Evolutionary conservation across 805 yeast species (phyloP).

Genomic region (Tetrapisispora fleetii): DNA sequence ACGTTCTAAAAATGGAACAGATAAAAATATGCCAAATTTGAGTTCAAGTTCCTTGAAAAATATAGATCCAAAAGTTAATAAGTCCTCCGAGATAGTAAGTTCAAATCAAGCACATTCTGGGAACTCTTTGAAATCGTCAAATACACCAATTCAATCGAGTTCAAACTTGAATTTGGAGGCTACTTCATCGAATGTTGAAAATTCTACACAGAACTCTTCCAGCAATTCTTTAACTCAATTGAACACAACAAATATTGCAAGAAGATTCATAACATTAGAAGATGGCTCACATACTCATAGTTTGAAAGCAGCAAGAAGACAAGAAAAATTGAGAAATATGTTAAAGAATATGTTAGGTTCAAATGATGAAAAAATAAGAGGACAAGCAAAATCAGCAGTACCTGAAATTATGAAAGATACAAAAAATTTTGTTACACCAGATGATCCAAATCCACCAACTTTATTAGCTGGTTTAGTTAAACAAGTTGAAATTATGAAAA

Average conservation of each 20-base stretch:
- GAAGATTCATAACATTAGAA: conserved; percentile 45
- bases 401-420: conserved; percentile 46
- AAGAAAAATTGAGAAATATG: conserved; percentile 67
- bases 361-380: conserved; percentile 44
- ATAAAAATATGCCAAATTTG: neutral
- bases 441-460: conserved; percentile 46
- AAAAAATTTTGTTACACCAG: conserved; percentile 3
- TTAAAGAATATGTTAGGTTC: conserved; percentile 69
- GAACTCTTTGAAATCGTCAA: neutral
- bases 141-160: neutral
- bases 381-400: conserved; percentile 64
- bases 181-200: neutral
- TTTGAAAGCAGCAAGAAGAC: conserved; percentile 64
- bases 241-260: neutral
- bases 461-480: conserved; percentile 56
- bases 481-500: conserved; percentile 33
- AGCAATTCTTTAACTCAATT: neutral
- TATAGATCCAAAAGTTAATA: neutral
- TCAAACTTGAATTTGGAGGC: neutral
- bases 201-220: neutral
- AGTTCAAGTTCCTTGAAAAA: neutral
- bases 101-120: neutral
- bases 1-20: neutral
- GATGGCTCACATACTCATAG: conserved; percentile 77
- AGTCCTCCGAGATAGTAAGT: neutral